Evolutionary conservation across 495 filamentous ascomycete species (phyloP).

Genomic region (Delitschia confertaspora): DNA sequence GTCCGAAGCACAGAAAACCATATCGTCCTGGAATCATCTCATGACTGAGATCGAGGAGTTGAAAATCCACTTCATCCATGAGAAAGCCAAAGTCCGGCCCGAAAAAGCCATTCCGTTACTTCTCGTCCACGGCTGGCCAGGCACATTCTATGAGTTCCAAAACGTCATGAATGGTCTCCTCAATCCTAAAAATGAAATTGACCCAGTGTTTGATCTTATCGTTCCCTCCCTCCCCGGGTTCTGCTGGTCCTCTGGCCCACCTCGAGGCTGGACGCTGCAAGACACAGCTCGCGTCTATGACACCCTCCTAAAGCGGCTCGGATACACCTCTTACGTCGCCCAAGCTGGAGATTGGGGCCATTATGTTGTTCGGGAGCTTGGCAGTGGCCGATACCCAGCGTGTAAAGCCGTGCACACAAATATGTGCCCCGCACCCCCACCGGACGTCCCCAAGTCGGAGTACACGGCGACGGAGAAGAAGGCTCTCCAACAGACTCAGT

Average conservation of each 20-base stretch:
- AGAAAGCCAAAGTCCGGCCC: too few species aligned
- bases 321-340: slow-evolving; percentile 7
- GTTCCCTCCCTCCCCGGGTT: slow-evolving; percentile 21
- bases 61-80: too few species aligned
- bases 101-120: too few species aligned
- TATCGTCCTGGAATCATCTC: too few species aligned
- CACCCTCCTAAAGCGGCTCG: slow-evolving; percentile 21
- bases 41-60: too few species aligned
- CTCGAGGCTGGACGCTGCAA: slow-evolving; percentile 16
- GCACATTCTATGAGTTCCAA: too few species aligned
- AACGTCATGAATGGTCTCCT: too few species aligned
- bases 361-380: slow-evolving; percentile 1
- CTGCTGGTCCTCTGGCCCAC: slow-evolving; percentile 19
- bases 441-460: slow-evolving; percentile 1
- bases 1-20: too few species aligned
- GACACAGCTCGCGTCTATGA: slow-evolving; percentile 21
- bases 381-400: background rate
- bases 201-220: background rate
- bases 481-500: slow-evolving; percentile 2
- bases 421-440: slow-evolving; percentile 4
- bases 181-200: too few species aligned
- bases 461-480: slow-evolving; percentile 14
- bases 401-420: slow-evolving; percentile 3
- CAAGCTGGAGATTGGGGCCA: slow-evolving; percentile 4
- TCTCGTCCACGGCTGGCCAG: too few species aligned